These are phyloP conservation scores for Calonectria hongkongensis DNA, from an alignment of 2,329 filamentous ascomycete species.

Conservation along the genomic window DNA sequence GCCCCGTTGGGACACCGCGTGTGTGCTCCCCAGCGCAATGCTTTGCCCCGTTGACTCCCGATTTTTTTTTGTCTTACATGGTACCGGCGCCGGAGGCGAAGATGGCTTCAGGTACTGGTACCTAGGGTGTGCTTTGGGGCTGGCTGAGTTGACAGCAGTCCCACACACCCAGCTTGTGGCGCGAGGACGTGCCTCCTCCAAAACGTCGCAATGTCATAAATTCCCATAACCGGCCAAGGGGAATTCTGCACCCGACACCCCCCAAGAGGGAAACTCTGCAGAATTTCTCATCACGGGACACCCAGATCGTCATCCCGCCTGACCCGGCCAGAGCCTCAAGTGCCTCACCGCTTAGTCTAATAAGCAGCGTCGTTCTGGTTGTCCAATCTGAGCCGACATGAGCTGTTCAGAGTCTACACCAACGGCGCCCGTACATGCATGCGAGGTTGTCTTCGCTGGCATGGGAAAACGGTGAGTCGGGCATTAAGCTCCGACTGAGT, in stretches of 20 bases:
- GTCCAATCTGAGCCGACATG: constrained; percentile 29
- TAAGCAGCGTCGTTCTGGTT: constrained; percentile 33
- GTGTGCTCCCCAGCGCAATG: constrained; percentile 12
- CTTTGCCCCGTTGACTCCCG: constrained; percentile 18
- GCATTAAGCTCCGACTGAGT: constrained; percentile 2
- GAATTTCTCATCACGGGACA: constrained; percentile 33
- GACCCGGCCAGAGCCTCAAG: constrained; percentile 39
- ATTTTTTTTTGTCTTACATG: constrained; percentile 27
- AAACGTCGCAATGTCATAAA: constrained; percentile 25
- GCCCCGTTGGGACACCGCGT: constrained; percentile 27
- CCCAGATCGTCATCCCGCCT: constrained; percentile 35
- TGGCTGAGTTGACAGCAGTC: constrained; percentile 34
- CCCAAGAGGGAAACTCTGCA: constrained; percentile 11
- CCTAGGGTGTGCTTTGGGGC: constrained; percentile 23
- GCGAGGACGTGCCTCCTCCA: constrained; percentile 1
- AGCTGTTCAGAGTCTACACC: neutral
- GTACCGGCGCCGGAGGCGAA: neutral
- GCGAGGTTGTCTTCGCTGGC: constrained; percentile 23
- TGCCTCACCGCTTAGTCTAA: constrained; percentile 41
- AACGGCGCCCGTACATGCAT: constrained; percentile 11
- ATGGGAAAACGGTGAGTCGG: constrained; percentile 15
- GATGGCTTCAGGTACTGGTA: constrained; percentile 28
- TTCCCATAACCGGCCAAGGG: constrained; percentile 4
- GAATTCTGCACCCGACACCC: constrained; percentile 9
- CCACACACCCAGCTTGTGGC: constrained; percentile 29